These are phyloP conservation scores for Blepharisma stoltei DNA, from an alignment of 73 alveolate genomes.

Conservation along the genomic window DNA sequence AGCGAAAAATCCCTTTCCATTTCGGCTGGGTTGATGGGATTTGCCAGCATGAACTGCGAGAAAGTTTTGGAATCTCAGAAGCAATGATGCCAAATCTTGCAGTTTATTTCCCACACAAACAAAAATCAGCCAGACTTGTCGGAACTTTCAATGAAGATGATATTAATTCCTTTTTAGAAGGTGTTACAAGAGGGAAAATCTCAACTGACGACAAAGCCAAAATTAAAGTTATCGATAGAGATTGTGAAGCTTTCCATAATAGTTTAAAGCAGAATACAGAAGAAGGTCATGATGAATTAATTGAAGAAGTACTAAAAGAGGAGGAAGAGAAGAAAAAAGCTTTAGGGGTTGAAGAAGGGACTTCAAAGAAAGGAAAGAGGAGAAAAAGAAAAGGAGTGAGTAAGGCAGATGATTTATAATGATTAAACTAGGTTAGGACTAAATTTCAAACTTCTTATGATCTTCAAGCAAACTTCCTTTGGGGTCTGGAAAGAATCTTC, in stretches of 20 bases:
- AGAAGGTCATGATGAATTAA: not conserved
- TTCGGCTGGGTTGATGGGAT: constrained; percentile 3
- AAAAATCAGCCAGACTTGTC: not conserved
- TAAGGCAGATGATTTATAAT: too few relatives aligned
- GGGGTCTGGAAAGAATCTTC: too few relatives aligned
- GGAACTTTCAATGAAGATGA: constrained; percentile 1
- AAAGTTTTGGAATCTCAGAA: constrained; percentile 8
- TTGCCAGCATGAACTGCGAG: not conserved
- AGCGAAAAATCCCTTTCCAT: not conserved
- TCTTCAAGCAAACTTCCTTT: too few relatives aligned
- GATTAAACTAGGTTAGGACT: too few relatives aligned
- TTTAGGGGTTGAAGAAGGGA: not conserved
- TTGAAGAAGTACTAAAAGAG: not conserved
- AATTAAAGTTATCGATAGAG: not conserved
- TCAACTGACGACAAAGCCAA: not conserved
- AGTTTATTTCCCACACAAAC: not conserved
- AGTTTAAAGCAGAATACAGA: not conserved
- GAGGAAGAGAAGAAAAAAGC: not conserved
- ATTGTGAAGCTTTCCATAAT: constrained; percentile 14
- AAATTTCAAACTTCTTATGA: too few relatives aligned
- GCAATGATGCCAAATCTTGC: not conserved
- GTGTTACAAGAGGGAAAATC: not conserved
- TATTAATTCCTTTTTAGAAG: not conserved
- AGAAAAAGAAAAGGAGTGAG: not conserved
- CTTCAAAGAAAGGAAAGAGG: not conserved